Evolutionary conservation across 805 yeast genomes (phyloP), one percentile per base, ranked within the genome.

Genomic region (Kodamaea kaohsiungensis): DNA sequence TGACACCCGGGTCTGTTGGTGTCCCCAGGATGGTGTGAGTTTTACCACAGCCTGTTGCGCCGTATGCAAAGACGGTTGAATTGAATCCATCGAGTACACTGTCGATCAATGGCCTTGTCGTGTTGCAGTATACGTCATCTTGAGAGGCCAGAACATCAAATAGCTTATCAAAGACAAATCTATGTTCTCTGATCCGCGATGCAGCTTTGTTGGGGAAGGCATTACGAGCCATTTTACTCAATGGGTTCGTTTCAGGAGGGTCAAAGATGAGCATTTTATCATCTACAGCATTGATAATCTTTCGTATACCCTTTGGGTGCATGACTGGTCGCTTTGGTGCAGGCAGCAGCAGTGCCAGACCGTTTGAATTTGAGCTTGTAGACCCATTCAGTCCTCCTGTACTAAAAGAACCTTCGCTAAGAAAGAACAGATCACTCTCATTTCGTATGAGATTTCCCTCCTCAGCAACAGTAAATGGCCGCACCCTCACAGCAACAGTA

Each of bases 11-110:
- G 22, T 80, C 71, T 1, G 81, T 81, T 0, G 84, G 78, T 0
- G 86, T 80, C 0, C 97, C 97, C 65, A 87, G 82, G 33, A 92
- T 88, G 0, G 98, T 92, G 66, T 88, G 91, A 0, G 98, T 92
- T 66, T 92, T 92, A n/a, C 98, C 98, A 69, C 98, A 92, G 0
- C 98, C 98, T 0, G 98, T 92, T 27, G 98, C 96, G 1, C 98
- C 98, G 67, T 92, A 92, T 0, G 98, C 98, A 74, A 92, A 92
- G 0, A 92, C 90, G 0, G 97, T 91, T 5, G 96, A 87, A 67
- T 93, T 91, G 69, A 76, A 89, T 0, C 98, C 98, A 57, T 89
- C 95, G 43, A 92, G 67, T 0, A 91, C 85, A 40, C 86, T 80
- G 56, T 86, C 90, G 7, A 92, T 73, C 48, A 91, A 72, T 0